Conservation (phyloP, 1,284 basidiomycete species). For the Wolfiporia cocos region DNA sequence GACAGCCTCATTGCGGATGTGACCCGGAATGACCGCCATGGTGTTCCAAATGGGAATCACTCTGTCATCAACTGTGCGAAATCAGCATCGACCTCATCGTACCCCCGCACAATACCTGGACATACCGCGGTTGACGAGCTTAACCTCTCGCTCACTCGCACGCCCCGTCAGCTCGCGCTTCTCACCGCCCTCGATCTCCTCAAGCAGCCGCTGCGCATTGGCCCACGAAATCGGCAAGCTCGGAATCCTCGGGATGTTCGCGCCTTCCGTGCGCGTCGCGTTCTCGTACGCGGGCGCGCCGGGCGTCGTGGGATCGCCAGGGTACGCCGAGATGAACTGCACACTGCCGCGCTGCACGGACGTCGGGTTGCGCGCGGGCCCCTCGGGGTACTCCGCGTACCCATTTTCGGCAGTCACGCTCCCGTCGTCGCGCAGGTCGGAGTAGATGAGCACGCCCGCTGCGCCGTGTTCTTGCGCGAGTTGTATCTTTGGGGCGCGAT, state of each 20-base stretch:
- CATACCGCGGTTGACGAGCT: slow-evolving; percentile 60
- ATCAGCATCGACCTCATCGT: background rate
- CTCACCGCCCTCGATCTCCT: slow-evolving; percentile 41
- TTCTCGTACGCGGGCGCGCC: slow-evolving; percentile 85
- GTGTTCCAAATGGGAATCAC: slow-evolving; percentile 86
- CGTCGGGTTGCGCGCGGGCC: slow-evolving; percentile 83
- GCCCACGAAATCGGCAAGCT: slow-evolving; percentile 74
- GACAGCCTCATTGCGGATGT: slow-evolving; percentile 82
- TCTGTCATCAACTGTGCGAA: slow-evolving; percentile 55
- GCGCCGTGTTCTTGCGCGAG: slow-evolving; percentile 83
- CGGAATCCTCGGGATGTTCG: slow-evolving; percentile 78
- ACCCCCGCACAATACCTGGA: too few relatives aligned
- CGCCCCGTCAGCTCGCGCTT: slow-evolving; percentile 39
- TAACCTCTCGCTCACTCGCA: slow-evolving; percentile 41
- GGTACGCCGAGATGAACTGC: slow-evolving; percentile 77
- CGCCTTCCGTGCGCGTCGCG: slow-evolving; percentile 61
- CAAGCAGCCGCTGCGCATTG: slow-evolving; percentile 58
- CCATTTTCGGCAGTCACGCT: slow-evolving; percentile 76
- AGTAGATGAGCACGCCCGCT: slow-evolving; percentile 74
- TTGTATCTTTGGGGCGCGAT: slow-evolving; percentile 46
- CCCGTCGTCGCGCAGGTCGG: slow-evolving; percentile 88
- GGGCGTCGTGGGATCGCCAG: slow-evolving; percentile 84
- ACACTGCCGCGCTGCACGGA: slow-evolving; percentile 87
- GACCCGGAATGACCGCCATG: slow-evolving; percentile 87
- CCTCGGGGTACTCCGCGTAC: slow-evolving; percentile 72